Evolutionary conservation across 257 asterid genomes (phyloP).

Genomic region (Solanum okadae): DNA sequence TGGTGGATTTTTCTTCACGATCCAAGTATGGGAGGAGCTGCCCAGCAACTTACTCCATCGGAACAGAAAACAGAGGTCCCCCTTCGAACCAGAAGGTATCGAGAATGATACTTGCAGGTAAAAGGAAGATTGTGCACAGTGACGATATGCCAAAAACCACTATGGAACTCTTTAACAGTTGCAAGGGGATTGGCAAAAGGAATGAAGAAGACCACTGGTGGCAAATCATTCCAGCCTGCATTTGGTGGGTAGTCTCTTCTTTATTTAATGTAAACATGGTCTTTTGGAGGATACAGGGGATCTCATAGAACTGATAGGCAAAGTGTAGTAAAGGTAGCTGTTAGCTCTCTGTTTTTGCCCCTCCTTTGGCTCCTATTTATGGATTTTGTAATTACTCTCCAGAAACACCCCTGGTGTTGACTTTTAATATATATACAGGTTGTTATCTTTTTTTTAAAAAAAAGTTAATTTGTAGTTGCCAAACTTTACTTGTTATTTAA

Average conservation of each 20-base stretch:
- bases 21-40: not conserved
- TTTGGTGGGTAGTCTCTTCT: not conserved
- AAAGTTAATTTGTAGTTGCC: not conserved
- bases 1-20: not conserved
- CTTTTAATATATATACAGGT: not conserved
- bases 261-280: not conserved
- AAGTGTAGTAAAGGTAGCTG: not conserved
- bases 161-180: not conserved
- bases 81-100: not conserved
- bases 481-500: not conserved
- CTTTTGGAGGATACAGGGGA: not conserved
- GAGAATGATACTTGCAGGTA: not conserved
- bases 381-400: not conserved
- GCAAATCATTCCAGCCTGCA: not conserved
- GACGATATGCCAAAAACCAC: not conserved
- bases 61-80: not conserved
- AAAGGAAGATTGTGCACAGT: not conserved
- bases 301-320: not conserved
- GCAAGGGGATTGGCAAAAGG: not conserved
- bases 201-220: not conserved
- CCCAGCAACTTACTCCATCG: not conserved
- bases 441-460: not conserved
- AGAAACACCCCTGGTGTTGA: not conserved
- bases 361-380: not conserved
- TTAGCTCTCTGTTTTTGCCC: not conserved